Conservation (phyloP, 768 basidiomycete genomes). For the Russula olivacea region DNA sequence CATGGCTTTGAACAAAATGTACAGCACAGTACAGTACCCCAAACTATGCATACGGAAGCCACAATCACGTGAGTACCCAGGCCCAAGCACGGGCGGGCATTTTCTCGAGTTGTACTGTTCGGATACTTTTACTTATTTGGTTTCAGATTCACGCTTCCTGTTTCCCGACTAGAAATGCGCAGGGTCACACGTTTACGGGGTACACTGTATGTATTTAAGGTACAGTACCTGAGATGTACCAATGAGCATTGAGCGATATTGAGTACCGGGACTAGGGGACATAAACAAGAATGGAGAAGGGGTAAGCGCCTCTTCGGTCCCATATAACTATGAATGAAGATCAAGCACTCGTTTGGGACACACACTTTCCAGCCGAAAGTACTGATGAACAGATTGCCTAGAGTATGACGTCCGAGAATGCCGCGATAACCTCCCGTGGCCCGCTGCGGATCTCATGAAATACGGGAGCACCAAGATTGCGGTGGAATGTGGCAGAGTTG, state of each 20-base stretch:
- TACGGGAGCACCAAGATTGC: not conserved
- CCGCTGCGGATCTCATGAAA: not conserved
- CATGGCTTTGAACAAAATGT: not conserved
- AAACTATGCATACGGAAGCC: not conserved
- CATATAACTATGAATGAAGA: not conserved
- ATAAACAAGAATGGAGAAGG: not conserved
- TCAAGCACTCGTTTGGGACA: not conserved
- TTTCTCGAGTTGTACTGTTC: not conserved
- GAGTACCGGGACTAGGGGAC: not conserved
- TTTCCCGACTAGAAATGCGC: not conserved
- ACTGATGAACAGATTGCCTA: not conserved
- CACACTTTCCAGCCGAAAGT: not conserved
- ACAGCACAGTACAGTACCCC: not conserved
- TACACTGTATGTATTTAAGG: not conserved
- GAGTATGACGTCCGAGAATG: not conserved
- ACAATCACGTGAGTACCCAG: not conserved
- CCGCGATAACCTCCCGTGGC: no score
- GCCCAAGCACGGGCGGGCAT: not conserved
- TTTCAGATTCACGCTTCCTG: constrained; percentile 12
- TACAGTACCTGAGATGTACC: constrained; percentile 1
- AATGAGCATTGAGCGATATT: no score
- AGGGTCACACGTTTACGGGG: not conserved
- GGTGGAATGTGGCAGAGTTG: not conserved
- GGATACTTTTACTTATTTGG: not conserved
- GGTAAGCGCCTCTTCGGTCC: not conserved